Evolutionary conservation across 148 eudicot genomes (phyloP).

Genomic region (Bassia scoparia): DNA sequence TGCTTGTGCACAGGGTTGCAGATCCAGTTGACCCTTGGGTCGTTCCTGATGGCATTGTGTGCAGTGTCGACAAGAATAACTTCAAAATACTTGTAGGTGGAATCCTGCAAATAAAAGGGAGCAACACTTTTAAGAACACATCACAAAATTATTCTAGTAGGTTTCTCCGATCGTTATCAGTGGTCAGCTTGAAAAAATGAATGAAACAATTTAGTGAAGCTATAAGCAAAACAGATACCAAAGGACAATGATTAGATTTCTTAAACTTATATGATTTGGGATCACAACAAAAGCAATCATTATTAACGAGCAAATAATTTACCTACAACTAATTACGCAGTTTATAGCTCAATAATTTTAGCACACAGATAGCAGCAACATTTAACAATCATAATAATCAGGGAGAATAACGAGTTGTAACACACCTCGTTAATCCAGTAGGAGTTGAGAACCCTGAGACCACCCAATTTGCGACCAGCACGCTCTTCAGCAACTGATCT

Average conservation of each 20-base stretch:
- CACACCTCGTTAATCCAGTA: conserved; percentile 57
- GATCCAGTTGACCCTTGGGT: conserved; percentile 48
- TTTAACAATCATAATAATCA: background rate
- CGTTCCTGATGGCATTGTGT: conserved; percentile 39
- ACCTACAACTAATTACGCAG: too few species aligned
- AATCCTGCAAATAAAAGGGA: conserved; percentile 30
- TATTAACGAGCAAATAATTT: background rate
- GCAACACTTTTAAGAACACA: background rate
- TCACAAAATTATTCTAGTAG: background rate
- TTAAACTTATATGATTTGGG: too few species aligned
- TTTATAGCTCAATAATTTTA: too few species aligned
- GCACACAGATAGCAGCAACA: background rate
- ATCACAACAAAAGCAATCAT: background rate
- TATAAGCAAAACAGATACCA: too few species aligned
- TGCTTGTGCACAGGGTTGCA: conserved; percentile 53
- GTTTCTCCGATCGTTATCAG: too few species aligned
- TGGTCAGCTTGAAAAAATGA: too few species aligned
- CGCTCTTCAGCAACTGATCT: conserved; percentile 54
- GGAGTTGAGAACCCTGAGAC: conserved; percentile 51
- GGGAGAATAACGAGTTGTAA: background rate
- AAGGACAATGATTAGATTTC: too few species aligned
- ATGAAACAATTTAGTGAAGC: too few species aligned
- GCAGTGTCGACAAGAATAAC: conserved; percentile 47
- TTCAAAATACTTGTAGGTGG: conserved; percentile 49
- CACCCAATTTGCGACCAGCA: conserved; percentile 52